Percentiles rank a stretch among this genome's conserved stretches.
These are phyloP conservation scores for Lupinus albus DNA, from an alignment of 306 rosid genomes.

Conservation along the genomic window DNA sequence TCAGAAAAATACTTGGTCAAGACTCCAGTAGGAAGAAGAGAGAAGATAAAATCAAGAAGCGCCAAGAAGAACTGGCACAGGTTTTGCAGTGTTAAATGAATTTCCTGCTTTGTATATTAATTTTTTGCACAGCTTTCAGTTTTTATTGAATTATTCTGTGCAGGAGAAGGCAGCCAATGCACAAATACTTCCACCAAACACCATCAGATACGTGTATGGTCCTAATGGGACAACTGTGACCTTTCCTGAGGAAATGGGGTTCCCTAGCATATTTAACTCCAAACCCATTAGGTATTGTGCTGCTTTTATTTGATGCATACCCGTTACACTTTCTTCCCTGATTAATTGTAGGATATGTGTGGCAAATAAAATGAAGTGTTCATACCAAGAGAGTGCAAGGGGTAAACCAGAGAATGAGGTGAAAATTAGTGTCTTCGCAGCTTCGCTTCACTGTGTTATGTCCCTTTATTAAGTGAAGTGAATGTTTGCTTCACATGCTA, in stretches of 20 bases:
- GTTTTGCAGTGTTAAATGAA: constrained; percentile 42
- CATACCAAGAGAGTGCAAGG: too few species aligned
- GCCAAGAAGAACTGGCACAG: constrained; percentile 89
- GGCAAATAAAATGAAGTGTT: background rate
- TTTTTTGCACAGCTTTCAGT: constrained; percentile 36
- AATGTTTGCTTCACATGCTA: too few species aligned
- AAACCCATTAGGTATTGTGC: constrained; percentile 43
- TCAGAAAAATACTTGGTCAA: constrained; percentile 95
- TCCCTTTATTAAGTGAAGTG: too few species aligned
- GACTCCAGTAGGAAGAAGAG: constrained; percentile 90
- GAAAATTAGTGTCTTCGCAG: too few species aligned
- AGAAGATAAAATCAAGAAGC: constrained; percentile 92
- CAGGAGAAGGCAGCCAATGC: constrained; percentile 94
- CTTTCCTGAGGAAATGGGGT: constrained; percentile 79
- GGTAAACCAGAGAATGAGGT: too few species aligned
- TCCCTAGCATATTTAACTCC: constrained; percentile 66
- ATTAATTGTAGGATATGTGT: constrained; percentile 18
- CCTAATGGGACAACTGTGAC: constrained; percentile 72
- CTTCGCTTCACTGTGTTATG: too few species aligned
- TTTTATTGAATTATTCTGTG: constrained; percentile 24
- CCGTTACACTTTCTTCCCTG: constrained; percentile 31
- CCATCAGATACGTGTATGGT: constrained; percentile 69
- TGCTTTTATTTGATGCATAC: constrained; percentile 23
- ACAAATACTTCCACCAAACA: constrained; percentile 59
- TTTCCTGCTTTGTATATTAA: constrained; percentile 6